Conservation (phyloP, 345 rosid genomes). For the Chamaenerion angustifolium region DNA sequence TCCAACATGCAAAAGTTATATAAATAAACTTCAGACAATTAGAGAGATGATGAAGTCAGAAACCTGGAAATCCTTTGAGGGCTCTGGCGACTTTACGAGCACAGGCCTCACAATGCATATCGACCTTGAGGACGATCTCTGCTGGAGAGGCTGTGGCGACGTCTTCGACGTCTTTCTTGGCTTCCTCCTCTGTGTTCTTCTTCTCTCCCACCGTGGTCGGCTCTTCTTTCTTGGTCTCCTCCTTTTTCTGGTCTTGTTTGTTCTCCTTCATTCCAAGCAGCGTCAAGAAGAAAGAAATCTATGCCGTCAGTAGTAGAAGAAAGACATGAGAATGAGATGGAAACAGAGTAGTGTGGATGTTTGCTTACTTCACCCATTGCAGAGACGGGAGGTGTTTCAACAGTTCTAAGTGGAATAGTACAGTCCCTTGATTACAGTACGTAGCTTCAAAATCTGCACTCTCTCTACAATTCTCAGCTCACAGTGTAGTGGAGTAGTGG, state of each 20-base stretch:
- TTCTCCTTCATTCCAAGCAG: conserved; percentile 5
- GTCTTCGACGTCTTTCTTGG: not conserved
- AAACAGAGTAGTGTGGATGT: not conserved
- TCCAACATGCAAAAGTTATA: too few species aligned
- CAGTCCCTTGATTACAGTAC: too few species aligned
- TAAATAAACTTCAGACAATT: too few species aligned
- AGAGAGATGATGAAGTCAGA: too few species aligned
- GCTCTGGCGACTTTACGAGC: conserved; percentile 54
- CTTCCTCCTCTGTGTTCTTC: conserved; percentile 19
- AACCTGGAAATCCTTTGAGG: conserved; percentile 58
- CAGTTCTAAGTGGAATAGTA: not conserved
- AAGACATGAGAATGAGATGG: not conserved
- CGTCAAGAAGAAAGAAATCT: not conserved
- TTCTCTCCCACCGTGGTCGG: not conserved
- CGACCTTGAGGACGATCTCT: conserved; percentile 61
- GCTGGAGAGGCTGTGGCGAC: conserved; percentile 8
- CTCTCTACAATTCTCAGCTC: too few species aligned
- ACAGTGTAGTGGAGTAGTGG: too few species aligned
- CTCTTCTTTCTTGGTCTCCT: conserved; percentile 11
- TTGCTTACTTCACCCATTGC: conserved; percentile 42
- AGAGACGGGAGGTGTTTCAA: not conserved
- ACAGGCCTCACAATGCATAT: conserved; percentile 77
- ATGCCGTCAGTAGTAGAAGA: not conserved
- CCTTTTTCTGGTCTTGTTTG: not conserved
- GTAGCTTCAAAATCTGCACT: too few species aligned